Evolutionary conservation across 2,329 filamentous ascomycete species (phyloP).

Genomic region (Ceratocystis destructans): DNA sequence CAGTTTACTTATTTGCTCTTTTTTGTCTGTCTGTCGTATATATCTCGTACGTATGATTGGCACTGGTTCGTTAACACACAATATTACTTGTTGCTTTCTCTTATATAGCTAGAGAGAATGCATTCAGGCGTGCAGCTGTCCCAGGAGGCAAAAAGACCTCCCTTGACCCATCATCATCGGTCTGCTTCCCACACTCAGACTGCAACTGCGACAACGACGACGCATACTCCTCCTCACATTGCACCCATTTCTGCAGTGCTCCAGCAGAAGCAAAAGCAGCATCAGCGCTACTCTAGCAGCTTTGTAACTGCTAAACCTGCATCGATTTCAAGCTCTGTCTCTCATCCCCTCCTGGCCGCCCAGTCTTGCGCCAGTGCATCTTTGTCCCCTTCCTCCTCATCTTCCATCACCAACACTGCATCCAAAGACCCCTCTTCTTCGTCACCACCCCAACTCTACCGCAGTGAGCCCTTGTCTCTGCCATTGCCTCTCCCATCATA

Average conservation of each 20-base stretch:
- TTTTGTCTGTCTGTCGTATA: neutral
- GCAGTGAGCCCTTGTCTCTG: neutral
- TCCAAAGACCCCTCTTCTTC: neutral
- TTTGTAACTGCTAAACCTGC: neutral
- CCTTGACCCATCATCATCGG: constrained; percentile 6
- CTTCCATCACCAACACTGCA: neutral
- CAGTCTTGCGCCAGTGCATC: neutral
- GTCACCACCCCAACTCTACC: neutral
- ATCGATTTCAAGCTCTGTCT: neutral
- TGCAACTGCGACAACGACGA: too few relatives aligned
- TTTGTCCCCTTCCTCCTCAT: too few relatives aligned
- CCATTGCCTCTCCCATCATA: neutral
- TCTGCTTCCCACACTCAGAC: constrained; percentile 2
- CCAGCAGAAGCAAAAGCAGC: neutral
- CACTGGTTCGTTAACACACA: constrained; percentile 5
- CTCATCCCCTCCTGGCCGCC: neutral
- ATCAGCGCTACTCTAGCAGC: neutral
- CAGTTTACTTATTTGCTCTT: neutral
- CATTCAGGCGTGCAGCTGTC: constrained; percentile 6
- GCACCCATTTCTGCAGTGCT: neutral
- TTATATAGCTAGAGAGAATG: constrained; percentile 14
- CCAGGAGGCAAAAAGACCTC: constrained; percentile 12
- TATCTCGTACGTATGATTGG: neutral
- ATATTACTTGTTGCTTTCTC: neutral
- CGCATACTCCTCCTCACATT: neutral